phyloP scores from a whole-genome alignment of 225 moss, liverwort and hornwort genomes.

The Pleurozium schreberi region DNA sequence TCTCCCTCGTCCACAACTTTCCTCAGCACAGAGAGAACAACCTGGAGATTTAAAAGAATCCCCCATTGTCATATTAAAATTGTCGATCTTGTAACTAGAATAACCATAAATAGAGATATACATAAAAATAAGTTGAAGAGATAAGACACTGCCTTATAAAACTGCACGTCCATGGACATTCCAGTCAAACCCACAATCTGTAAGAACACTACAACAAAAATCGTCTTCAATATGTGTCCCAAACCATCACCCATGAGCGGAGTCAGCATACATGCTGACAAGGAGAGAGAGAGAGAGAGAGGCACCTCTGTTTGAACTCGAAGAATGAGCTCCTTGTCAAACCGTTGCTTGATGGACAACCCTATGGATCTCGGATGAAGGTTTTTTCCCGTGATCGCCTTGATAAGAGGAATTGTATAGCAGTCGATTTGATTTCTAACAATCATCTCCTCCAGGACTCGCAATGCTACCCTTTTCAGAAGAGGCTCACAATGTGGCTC shows the following conservation, averaged over 20 bases:
- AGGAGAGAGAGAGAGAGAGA: constrained; percentile 21
- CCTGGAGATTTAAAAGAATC: constrained; percentile 14
- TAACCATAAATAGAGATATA: not conserved
- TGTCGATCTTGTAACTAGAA: not conserved
- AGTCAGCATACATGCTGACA: not conserved
- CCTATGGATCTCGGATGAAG: not conserved
- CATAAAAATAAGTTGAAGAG: not conserved
- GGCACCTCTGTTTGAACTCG: constrained; percentile 75
- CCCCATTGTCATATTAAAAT: not conserved
- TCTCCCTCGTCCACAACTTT: constrained; percentile 1
- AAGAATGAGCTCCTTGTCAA: constrained; percentile 41
- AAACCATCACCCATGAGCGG: not conserved
- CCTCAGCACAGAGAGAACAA: constrained; percentile 56
- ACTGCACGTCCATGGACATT: not conserved
- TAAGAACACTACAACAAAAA: not conserved
- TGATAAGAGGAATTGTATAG: constrained; percentile 30
- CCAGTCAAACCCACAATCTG: not conserved
- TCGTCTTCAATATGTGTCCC: not conserved
- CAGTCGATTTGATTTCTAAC: constrained; percentile 21
- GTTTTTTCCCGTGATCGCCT: constrained; percentile 1
- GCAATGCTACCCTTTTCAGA: constrained; percentile 43
- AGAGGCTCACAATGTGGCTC: constrained; percentile 52
- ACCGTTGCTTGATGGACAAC: constrained; percentile 43
- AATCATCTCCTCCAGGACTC: constrained; percentile 45
- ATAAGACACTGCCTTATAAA: not conserved